Evolutionary conservation across 2,329 filamentous ascomycete species (phyloP), one percentile per base, ranked within the genome.

Genomic region (Diaporthe sp.): DNA sequence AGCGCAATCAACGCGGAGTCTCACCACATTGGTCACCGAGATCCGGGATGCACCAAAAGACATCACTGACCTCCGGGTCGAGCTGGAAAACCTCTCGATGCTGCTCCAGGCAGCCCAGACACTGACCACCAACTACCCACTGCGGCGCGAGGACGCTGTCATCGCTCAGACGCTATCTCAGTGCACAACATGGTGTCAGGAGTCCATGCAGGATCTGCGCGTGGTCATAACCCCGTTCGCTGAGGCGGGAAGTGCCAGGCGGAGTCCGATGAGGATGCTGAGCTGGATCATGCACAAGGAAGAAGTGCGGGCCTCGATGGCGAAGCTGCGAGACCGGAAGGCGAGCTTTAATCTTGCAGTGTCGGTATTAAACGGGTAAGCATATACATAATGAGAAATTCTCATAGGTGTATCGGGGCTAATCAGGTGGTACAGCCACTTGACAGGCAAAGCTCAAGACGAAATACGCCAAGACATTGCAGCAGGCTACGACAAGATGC

Each of bases 261-360:
- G 42, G 22, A 50, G 61, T 39, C 61, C 61, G 7, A 50, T 66
- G 22, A 37, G 42, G 61, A 66, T 66, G 42, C 19, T 66, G 8
- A 50, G 42, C 30, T 66, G 61, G 61, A 51, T 66, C 9, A 66
- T 50, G 42, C 61, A 66, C 30, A 66, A 66, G 22, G 61, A 66
- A 6, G 61, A 66, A 22, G 19, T 66, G 13, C 42, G 61, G 7
- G 47, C 32, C n/a, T 66, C 61, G 12, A 50, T 39, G 10, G 61
- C 61, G 42, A 66, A 47, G 61, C 44, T 66, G 22, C 47, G 61
- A n/a, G 61, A 66, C 44, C 61, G 61, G 3, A 66, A 66, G 44
- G 61, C 61, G 1, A 66, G 61, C 30, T 50, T 66, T 1, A 50
- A 32, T 8, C 44, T 66, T 12, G 61, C 61, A 6, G 27, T 66